Base-by-base conservation (phyloP, 352 stramenopile species). In the Phytophthora fragariaefolia region DNA sequence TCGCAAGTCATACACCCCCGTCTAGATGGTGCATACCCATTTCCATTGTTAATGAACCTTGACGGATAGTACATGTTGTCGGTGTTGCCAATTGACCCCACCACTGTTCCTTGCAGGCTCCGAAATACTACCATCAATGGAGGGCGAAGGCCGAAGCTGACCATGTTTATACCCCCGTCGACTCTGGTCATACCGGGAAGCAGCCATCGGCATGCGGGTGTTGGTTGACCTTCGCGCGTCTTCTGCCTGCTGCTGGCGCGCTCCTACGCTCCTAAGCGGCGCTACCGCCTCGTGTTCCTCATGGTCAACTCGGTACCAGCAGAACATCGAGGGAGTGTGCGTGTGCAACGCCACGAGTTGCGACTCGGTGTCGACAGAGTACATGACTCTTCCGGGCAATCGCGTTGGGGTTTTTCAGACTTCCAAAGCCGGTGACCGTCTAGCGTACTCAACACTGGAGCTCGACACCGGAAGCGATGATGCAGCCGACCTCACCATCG, bases 401-500 rank as follows among this genome's bases (percentile, higher is more conserved):
- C 58, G 80, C 48, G 74, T 75, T 15, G 79, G 78, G 8, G 55
- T 86, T 7, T 90, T 79, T 67, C 66, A 74, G 45, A 86, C 79
- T 6, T 85, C 79, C 13, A 70, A 77, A 46, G 70, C 76, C 0
- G 81, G 77, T 24, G 74, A 85, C 42, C 77, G 81, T 7, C 73
- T 90, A 3, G 51, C 52, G 27, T 86, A 82, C 61, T 74, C 74
- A 18, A 61, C 42, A 1, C 15, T 69, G 3, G 32, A 66, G 28
- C 54, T 69, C 20, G 52, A 63, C 26, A 66, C 66, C 40, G 4
- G 62, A 1, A 58, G 12, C 17, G 51, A 66, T 30, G 26, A 40
- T 12, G 45, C 51, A 0, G 55, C 56, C 3, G 69, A 82, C 30
- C 36, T 87, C n/a, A 45, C 59, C 13, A 65, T 80, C 23, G 56